Base-by-base conservation (phyloP, 371 early-diverging fungal species). In the Nosema muscidifuracis region DNA sequence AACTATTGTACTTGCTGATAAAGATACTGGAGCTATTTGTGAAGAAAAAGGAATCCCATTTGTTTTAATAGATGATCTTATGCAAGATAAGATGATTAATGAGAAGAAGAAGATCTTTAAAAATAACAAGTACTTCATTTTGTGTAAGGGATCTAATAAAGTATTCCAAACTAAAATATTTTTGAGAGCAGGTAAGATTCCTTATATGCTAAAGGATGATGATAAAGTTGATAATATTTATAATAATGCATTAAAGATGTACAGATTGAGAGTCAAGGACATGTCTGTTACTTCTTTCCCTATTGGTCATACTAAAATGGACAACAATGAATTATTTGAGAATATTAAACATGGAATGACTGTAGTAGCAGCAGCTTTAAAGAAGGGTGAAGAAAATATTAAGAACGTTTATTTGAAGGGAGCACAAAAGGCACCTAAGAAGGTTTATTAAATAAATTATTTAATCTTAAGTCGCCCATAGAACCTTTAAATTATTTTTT, bases 371-470 rank as follows among this genome's bases (percentile, higher is more conserved):
- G 93, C 94, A 53, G 86, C 94, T 75, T 87, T 94, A 76, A 95
- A 97, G 91, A 97, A 95, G 89, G 89, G 93, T 88, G 92, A 93
- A 92, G 93, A 95, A 87, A 97, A 94, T 91, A 90, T 95, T 86
- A 89, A 89, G 87, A 91, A 93, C 78, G 88, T 95, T 82, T 91
- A 88, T 90, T 87, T 97, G 87, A 97, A 96, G 91, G 88, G 89
- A 77, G 87, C 92, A 82, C 95, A 95, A 92, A 93, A 93, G 86
- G 89, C 89, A 85, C 92, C 91, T 77, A 62, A 83, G 24, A 77
- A 67, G 61, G 63, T 80, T 65, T 78, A 81, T 71, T 81, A 81
- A 80, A 57, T n/a, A n/a, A n/a, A n/a, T n/a, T n/a, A n/a, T n/a
- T n/a, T n/a, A n/a, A n/a, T n/a, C n/a, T n/a, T n/a, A n/a, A n/a